Percentiles rank a stretch among this genome's conserved stretches.
These are phyloP conservation scores for Phialophora macrospora DNA, from an alignment of 2,329 filamentous ascomycete species.

Conservation along the genomic window DNA sequence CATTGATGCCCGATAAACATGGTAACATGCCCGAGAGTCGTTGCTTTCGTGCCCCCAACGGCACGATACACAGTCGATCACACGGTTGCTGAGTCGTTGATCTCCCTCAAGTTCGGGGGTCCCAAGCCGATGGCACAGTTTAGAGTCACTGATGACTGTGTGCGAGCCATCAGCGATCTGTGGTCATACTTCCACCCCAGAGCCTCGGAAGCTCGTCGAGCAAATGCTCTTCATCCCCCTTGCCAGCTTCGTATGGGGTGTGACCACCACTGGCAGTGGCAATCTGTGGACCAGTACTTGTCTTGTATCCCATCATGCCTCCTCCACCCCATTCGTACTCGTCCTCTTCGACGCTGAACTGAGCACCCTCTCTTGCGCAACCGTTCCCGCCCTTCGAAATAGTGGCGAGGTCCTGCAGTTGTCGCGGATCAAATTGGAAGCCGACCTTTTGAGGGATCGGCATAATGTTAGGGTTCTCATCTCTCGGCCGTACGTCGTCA, in stretches of 20 bases:
- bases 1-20: neutral
- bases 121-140: neutral
- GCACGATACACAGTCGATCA: neutral
- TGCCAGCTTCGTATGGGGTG: constrained; percentile 26
- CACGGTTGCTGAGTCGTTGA: neutral
- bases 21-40: neutral
- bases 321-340: constrained; percentile 37
- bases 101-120: neutral
- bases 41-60: neutral
- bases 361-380: constrained; percentile 35
- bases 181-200: neutral
- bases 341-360: constrained; percentile 35
- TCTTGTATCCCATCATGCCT: constrained; percentile 33
- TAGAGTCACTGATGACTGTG: neutral
- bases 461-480: constrained; percentile 37
- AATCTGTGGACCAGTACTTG: constrained; percentile 18
- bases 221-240: constrained; percentile 34
- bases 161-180: neutral
- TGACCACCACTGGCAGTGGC: constrained; percentile 4
- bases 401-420: constrained; percentile 36
- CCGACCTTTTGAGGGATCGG: constrained; percentile 32
- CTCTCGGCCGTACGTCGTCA: constrained; percentile 23
- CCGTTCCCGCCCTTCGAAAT: constrained; percentile 39
- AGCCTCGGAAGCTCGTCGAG: constrained; percentile 31
- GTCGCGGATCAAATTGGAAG: constrained; percentile 37